Evolutionary conservation across 2,329 filamentous ascomycete species (phyloP).

Genomic region (Diaporthe citri): DNA sequence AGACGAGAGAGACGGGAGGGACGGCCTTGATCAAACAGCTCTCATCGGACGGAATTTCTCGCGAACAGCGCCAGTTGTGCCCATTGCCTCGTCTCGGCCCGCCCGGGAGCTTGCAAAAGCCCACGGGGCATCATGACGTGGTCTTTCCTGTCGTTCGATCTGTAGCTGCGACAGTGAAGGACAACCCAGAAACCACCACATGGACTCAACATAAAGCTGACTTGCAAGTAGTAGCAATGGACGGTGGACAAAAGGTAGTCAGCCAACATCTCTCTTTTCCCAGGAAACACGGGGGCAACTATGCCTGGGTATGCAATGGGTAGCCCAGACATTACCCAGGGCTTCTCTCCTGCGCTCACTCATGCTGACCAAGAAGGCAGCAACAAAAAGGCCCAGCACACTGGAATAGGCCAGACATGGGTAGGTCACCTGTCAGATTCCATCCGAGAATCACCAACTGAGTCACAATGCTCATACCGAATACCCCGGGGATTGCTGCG

Average conservation of each 20-base stretch:
- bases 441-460: background rate
- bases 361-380: background rate
- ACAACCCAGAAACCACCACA: background rate
- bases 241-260: no score
- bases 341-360: background rate
- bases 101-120: background rate
- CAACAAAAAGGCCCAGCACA: background rate
- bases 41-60: background rate
- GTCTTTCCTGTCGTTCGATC: background rate
- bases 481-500: background rate
- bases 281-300: no score
- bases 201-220: background rate
- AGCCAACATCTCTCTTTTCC: no score
- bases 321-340: no score
- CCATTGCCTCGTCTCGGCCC: background rate
- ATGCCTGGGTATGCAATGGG: no score
- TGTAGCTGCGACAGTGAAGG: background rate
- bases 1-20: no score
- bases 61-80: background rate
- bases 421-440: background rate
- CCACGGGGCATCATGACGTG: background rate
- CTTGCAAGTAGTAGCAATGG: no score
- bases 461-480: background rate
- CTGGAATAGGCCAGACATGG: background rate
- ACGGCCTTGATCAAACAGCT: background rate